Evolutionary conservation across 2,329 filamentous ascomycete species (phyloP).

Genomic region (Trichoderma breve): DNA sequence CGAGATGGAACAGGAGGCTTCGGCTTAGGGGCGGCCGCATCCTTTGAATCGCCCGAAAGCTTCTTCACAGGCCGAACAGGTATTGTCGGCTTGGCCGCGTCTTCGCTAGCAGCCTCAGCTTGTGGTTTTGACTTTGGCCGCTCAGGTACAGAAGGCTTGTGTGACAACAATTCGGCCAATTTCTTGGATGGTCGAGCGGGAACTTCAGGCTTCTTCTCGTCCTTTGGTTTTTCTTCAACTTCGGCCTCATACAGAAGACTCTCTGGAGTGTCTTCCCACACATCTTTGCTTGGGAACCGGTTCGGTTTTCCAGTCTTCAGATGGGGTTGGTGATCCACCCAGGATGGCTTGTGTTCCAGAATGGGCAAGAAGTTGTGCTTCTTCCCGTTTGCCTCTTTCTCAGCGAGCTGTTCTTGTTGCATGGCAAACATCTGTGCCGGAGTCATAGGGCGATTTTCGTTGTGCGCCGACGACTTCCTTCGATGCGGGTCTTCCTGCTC

Average conservation of each 20-base stretch:
- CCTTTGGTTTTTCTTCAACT: constrained; percentile 45
- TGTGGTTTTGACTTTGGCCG: constrained; percentile 53
- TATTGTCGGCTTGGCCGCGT: constrained; percentile 57
- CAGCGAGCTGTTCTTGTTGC: constrained; percentile 63
- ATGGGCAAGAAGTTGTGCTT: constrained; percentile 31
- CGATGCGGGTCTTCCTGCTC: constrained; percentile 18
- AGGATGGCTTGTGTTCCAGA: constrained; percentile 40
- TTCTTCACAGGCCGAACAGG: constrained; percentile 63
- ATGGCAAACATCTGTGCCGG: constrained; percentile 65
- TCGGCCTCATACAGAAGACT: constrained; percentile 77
- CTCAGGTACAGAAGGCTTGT: constrained; percentile 47
- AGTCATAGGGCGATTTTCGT: constrained; percentile 47
- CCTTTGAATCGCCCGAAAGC: constrained; percentile 40
- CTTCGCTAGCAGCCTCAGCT: constrained; percentile 45
- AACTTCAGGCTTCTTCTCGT: constrained; percentile 24
- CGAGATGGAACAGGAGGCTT: constrained; percentile 79
- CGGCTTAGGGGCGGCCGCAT: constrained; percentile 56
- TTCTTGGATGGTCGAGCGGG: constrained; percentile 40
- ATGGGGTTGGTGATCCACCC: constrained; percentile 48
- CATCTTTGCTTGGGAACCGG: constrained; percentile 84
- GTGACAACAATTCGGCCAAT: constrained; percentile 30
- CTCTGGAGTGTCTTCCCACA: constrained; percentile 93
- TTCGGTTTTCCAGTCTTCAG: constrained; percentile 54
- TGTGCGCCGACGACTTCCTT: constrained; percentile 31
- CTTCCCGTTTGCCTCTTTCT: constrained; percentile 46